Percentiles rank a stretch among this genome's conserved stretches.
These are phyloP conservation scores for Fusarium newnesense DNA, from an alignment of 2,329 filamentous ascomycete species.

Conservation along the genomic window DNA sequence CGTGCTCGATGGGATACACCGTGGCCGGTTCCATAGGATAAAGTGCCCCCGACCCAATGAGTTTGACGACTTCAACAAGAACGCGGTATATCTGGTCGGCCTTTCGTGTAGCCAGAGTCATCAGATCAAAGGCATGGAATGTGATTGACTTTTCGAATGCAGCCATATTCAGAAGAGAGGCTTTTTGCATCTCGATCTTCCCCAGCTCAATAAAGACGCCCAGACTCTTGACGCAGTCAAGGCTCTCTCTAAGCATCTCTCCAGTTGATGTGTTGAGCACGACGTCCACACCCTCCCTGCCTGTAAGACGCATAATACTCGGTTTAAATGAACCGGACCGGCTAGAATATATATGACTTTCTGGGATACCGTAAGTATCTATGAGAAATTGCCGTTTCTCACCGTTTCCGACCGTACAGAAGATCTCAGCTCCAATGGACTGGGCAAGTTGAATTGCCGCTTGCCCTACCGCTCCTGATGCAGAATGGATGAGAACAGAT, in stretches of 20 bases:
- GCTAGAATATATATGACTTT: background rate
- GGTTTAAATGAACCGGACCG: background rate
- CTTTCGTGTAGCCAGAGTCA: background rate
- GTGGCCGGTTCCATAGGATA: background rate
- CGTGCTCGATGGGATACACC: background rate
- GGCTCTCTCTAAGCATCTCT: constrained; percentile 5
- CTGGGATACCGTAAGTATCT: background rate
- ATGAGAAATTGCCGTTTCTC: background rate
- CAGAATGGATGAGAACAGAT: constrained; percentile 4
- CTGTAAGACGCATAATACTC: background rate
- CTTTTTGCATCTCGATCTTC: background rate
- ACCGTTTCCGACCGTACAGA: background rate
- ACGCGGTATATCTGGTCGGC: background rate
- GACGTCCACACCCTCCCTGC: background rate
- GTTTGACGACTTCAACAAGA: background rate
- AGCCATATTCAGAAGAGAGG: background rate
- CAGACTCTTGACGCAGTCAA: background rate
- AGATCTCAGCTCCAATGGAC: background rate
- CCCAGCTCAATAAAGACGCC: background rate
- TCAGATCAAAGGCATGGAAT: background rate
- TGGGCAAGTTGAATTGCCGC: background rate
- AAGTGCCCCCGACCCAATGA: background rate
- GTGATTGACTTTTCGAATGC: constrained; percentile 4
- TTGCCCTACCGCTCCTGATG: constrained; percentile 1
- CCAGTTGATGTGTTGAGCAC: background rate